phyloP scores from a whole-genome alignment of 345 rosid species.

The Eucalyptus guilfoylei region DNA sequence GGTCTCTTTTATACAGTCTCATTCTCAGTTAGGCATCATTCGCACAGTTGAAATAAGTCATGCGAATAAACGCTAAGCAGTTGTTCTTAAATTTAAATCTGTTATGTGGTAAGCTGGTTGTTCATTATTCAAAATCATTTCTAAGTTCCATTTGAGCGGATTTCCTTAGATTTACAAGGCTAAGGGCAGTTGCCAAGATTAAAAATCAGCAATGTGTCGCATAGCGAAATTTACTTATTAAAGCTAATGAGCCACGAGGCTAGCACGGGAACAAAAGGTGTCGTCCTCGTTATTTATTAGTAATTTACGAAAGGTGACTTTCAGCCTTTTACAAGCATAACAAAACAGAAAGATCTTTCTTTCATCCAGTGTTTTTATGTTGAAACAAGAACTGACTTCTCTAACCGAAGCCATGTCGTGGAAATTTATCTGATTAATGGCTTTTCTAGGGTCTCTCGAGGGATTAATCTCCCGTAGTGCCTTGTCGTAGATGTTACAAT shows the following conservation, averaged over 20 bases:
- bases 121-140: not conserved
- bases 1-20: not conserved
- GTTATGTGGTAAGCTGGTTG: not conserved
- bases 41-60: not conserved
- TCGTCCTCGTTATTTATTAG: not conserved
- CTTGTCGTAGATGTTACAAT: not conserved
- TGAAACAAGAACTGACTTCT: not conserved
- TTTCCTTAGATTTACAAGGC: not conserved
- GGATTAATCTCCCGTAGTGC: not conserved
- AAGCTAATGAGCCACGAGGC: not conserved
- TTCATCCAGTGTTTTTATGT: not conserved
- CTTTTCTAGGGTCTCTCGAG: not conserved
- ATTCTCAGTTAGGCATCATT: not conserved
- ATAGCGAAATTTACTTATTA: not conserved
- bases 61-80: not conserved
- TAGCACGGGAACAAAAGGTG: not conserved
- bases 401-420: not conserved
- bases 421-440: not conserved
- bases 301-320: not conserved
- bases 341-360: not conserved
- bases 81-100: not conserved
- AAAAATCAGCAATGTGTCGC: not conserved
- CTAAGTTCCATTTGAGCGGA: not conserved
- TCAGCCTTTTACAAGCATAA: not conserved
- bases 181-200: not conserved